These are phyloP conservation scores for Bromus sterilis DNA, from an alignment of 176 grass and related monocot species.

Conservation along the genomic window DNA sequence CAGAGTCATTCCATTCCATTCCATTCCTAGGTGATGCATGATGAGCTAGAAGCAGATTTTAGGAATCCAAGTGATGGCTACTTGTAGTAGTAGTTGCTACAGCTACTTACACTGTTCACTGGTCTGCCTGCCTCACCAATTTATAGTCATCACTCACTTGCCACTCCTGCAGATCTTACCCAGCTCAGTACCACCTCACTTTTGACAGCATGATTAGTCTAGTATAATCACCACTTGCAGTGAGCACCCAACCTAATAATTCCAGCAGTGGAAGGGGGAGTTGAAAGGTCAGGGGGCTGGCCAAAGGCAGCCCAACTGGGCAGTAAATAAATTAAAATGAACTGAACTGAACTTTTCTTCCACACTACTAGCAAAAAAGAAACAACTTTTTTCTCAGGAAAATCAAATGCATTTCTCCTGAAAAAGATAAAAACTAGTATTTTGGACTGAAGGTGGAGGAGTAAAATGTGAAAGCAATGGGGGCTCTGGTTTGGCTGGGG, in stretches of 20 bases:
- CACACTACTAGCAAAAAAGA: not conserved
- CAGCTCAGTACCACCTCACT: not conserved
- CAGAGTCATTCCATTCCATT: not conserved
- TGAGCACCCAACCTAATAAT: conserved; percentile 6
- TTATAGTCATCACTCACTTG: not conserved
- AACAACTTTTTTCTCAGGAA: not conserved
- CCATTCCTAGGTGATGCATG: not conserved
- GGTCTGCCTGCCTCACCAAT: not conserved
- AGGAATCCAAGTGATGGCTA: not conserved
- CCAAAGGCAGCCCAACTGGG: conserved; percentile 2
- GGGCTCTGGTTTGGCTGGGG: not conserved
- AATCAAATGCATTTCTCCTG: too few relatives aligned
- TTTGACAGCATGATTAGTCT: conserved; percentile 12
- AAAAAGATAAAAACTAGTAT: not conserved
- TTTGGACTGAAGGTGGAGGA: not conserved
- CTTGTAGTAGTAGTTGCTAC: not conserved
- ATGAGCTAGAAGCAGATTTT: not conserved
- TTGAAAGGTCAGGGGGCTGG: not conserved
- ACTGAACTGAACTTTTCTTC: not conserved
- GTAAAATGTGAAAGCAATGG: conserved; percentile 6
- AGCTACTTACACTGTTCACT: not conserved
- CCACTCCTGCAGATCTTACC: not conserved
- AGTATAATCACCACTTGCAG: not conserved
- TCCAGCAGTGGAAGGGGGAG: not conserved
- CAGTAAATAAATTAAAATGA: not conserved